phyloP scores from a whole-genome alignment of 352 stramenopile genomes.

The Globisporangium nodosum region DNA sequence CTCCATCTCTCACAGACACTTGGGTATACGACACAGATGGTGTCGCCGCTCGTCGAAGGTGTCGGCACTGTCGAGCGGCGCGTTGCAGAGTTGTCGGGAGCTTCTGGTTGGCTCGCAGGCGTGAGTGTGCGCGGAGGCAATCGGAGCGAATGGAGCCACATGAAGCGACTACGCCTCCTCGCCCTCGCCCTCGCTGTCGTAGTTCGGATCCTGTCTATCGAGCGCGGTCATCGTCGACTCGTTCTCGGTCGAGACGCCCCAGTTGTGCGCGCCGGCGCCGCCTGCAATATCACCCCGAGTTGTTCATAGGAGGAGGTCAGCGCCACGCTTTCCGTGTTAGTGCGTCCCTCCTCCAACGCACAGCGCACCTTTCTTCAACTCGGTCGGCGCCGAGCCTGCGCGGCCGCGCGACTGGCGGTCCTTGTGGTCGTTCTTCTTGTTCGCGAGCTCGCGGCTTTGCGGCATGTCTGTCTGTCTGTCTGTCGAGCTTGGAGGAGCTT shows the following conservation, averaged over 20 bases:
- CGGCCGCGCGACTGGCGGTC: constrained; percentile 73
- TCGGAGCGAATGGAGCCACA: not conserved
- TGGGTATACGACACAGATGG: not conserved
- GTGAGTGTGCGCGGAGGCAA: too few relatives aligned
- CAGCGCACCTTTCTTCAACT: constrained; percentile 10
- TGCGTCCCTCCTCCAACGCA: not conserved
- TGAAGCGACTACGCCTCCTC: not conserved
- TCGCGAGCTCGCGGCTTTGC: constrained; percentile 68
- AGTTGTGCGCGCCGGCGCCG: constrained; percentile 82
- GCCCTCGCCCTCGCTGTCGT: constrained; percentile 57
- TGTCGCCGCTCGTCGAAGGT: too few relatives aligned
- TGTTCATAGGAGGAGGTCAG: not conserved
- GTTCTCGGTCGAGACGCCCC: constrained; percentile 46
- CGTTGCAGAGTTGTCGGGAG: not conserved
- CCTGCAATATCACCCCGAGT: constrained; percentile 17
- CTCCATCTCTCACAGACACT: not conserved
- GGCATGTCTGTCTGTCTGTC: constrained; percentile 33
- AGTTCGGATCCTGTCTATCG: constrained; percentile 78
- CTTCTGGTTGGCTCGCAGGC: too few relatives aligned
- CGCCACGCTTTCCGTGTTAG: not conserved
- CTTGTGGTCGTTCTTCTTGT: constrained; percentile 86
- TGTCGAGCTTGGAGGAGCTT: not conserved
- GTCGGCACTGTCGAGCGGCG: not conserved
- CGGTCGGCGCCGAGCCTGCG: constrained; percentile 8
- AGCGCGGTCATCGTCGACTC: constrained; percentile 33